Percentiles rank a stretch among this genome's conserved stretches.
These are phyloP conservation scores for Zoysia pacifica DNA, from an alignment of 176 grass and related monocot genomes.

Conservation along the genomic window DNA sequence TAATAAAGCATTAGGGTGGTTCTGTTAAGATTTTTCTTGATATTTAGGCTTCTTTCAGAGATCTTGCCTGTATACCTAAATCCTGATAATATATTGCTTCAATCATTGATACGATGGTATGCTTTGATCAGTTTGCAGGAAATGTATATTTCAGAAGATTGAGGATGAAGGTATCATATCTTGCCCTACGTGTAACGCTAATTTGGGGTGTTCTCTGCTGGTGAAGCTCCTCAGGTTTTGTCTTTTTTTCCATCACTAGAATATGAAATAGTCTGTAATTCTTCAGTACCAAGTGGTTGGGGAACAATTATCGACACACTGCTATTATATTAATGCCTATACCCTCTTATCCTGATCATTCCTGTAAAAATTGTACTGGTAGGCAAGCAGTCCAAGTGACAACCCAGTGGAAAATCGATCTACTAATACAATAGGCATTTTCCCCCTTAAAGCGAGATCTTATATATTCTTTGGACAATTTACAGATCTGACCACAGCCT, in stretches of 20 bases:
- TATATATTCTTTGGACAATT: too few relatives aligned
- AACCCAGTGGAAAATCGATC: too few relatives aligned
- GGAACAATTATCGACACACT: background rate
- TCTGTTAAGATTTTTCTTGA: background rate
- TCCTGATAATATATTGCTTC: background rate
- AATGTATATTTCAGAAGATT: slow-evolving; percentile 54
- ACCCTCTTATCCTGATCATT: background rate
- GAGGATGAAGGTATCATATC: slow-evolving; percentile 29
- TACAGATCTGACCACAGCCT: slow-evolving; percentile 1
- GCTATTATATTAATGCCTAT: background rate
- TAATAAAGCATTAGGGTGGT: background rate
- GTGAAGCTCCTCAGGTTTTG: slow-evolving; percentile 53
- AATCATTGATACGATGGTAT: background rate
- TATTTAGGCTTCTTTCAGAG: background rate
- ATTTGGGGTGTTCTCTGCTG: slow-evolving; percentile 36
- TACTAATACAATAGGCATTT: too few relatives aligned
- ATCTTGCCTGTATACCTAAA: background rate
- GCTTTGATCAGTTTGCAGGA: slow-evolving; percentile 49
- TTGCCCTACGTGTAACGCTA: slow-evolving; percentile 44
- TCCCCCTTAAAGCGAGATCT: too few relatives aligned
- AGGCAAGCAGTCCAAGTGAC: background rate
- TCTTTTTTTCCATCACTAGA: slow-evolving; percentile 9
- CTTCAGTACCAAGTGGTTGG: background rate
- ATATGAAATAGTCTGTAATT: background rate
- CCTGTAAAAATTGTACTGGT: background rate